Base-by-base conservation (phyloP, 306 rosid species). In the Dryas alaskensis region DNA sequence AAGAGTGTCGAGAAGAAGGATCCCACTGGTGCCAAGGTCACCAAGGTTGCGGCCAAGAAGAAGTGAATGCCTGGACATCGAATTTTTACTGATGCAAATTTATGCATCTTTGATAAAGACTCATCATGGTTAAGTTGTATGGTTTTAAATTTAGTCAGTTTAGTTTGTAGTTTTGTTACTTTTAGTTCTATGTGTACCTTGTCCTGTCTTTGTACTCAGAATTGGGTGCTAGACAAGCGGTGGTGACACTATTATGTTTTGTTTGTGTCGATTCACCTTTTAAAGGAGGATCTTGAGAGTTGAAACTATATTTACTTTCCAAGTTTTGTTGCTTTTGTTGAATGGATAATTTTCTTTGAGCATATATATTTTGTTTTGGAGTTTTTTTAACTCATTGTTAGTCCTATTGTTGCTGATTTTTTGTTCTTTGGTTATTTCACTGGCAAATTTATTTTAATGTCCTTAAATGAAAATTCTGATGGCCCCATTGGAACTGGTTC, bases 1-100 rank as follows among this genome's bases (percentile, higher is more conserved):
- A 79, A 79, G 79, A 74, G 52, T 7, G 84, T 80, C 10, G 80
- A 75, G 84, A 80, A 80, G 84, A 80, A 80, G 77, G 84, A 80
- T 52, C 69, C 84, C 10, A 31, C 31, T 17, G 84, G 80, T 22
- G 84, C 80, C 17, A 80, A 80, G 73, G 80, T 70, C 37, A 79
- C 83, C 17, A 79, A 79, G 45, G 58, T 70, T 40, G 70, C 78
- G 40, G 74, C 65, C 50, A 79, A 78, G 82, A 80, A 80, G 83
- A 80, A 80, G 72, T 80, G 79, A 80, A 53, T 61, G 61, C 8
- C 13, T 22, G 31, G 43, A 9, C 13, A 12, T 58, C 25, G 11
- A 31, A 37, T 14, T 61, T 8, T 45, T 4, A 9, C 16, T 10
- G 71, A 67, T 1, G 67, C 39, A 39, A 59, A 46, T 47, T n/a